Conservation (phyloP, 345 rosid genomes). For the Arabis hirsuta region DNA sequence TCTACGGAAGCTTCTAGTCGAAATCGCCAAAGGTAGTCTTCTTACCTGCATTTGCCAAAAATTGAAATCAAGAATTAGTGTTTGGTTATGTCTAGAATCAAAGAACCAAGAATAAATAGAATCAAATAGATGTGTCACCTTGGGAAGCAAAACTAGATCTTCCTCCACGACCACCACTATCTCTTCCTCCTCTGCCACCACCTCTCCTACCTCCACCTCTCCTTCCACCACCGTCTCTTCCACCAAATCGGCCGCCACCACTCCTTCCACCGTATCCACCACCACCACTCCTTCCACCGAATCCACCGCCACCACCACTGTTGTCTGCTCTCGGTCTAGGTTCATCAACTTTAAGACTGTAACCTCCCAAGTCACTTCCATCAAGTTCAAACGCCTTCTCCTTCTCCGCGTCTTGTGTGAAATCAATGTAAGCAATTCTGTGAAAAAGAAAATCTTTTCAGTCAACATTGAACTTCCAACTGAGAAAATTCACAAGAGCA, state of each 20-base stretch:
- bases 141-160: conserved; percentile 48
- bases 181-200: conserved; percentile 36
- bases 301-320: conserved; percentile 40
- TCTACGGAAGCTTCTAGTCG: conserved; percentile 36
- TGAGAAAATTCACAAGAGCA: neutral
- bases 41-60: conserved; percentile 38
- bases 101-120: conserved; percentile 7
- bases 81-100: neutral
- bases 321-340: conserved; percentile 59
- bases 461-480: neutral
- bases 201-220: neutral
- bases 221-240: conserved; percentile 27
- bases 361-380: conserved; percentile 58
- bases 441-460: neutral
- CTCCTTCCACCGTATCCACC: conserved; percentile 29
- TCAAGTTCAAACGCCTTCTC: conserved; percentile 72
- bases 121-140: conserved; percentile 2
- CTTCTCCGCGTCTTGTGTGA: conserved; percentile 55
- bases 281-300: conserved; percentile 42
- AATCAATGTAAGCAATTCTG: conserved; percentile 81
- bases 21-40: conserved; percentile 49
- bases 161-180: conserved; percentile 43
- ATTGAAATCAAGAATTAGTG: neutral
- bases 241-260: conserved; percentile 41
- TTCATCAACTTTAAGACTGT: conserved; percentile 64